Base-by-base conservation (phyloP, 1,284 basidiomycete species). In the Boletus smithii region DNA sequence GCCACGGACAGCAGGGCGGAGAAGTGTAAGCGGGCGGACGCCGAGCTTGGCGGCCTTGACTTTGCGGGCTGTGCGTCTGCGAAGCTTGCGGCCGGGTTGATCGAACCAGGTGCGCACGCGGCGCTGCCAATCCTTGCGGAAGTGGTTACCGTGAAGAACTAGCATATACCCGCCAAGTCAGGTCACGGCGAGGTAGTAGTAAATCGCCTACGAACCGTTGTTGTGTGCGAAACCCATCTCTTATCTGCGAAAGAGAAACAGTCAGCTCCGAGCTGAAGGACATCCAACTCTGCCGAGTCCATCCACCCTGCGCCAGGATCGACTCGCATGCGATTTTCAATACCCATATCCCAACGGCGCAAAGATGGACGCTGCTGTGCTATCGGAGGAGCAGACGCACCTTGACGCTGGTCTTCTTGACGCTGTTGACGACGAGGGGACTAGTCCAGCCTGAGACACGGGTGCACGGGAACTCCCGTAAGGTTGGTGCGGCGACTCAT, bases 111-210 rank as follows among this genome's bases (percentile, higher is more conserved):
- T 95, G 73, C 88, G 88, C 66, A 97, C 92, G 62, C 86, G 85
- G 68, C 85, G 81, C 73, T 95, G 90, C 93, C 93, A 97, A 74
- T 97, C 93, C 87, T 99, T 99, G 77, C 85, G 91, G 85, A 97
- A 97, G 72, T 97, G 95, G 77, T 95, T 95, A 69, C 76, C 80
- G 74, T 83, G 92, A 71, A 94, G 89, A 75, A 91, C 90, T 87
- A 53, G 33, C 16, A 41, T 32, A 20, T 32, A 17, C 16, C 26
- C 32, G 16, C 18, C 37, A 47, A 24, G 54, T 59, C 32, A 56
- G 53, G 49, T 16, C 20, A 30, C 42, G 50, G 30, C 27, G 39
- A 51, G 34, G 30, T 26, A 35, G 13, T 22, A 36, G 26, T n/a
- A 39, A 6, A 24, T 37, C 37, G 11, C 29, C 33, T 36, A 72